phyloP scores from a whole-genome alignment of 805 yeast genomes.

The Metschnikowia arizonensis region DNA sequence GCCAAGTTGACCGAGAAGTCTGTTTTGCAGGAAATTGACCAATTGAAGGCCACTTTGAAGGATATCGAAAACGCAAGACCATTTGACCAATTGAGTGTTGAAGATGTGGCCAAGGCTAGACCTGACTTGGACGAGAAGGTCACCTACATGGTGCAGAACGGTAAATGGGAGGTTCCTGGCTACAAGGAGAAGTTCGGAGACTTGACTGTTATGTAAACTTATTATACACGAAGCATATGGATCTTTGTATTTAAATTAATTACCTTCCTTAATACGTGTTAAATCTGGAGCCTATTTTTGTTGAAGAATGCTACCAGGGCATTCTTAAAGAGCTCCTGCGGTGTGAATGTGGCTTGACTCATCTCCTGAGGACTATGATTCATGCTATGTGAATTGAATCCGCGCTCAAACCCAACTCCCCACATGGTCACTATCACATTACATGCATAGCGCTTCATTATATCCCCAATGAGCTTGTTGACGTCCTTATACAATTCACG shows the following conservation, averaged over 20 bases:
- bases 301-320: background rate
- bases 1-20: conserved; percentile 90
- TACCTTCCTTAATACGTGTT: background rate
- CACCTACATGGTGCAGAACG: conserved; percentile 88
- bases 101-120: conserved; percentile 90
- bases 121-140: conserved; percentile 98
- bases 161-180: conserved; percentile 97
- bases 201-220: conserved; percentile 77
- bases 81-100: conserved; percentile 93
- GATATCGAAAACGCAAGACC: conserved; percentile 98
- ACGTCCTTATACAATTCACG: conserved; percentile 15
- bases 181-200: conserved; percentile 98
- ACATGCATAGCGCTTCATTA: conserved; percentile 22
- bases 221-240: conserved; percentile 1
- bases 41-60: conserved; percentile 80
- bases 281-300: background rate
- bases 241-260: background rate
- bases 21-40: conserved; percentile 79
- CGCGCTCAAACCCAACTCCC: conserved; percentile 29
- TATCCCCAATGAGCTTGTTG: conserved; percentile 8
- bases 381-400: conserved; percentile 19
- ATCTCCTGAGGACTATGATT: background rate
- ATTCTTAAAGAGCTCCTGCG: conserved; percentile 9
- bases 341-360: conserved; percentile 10
- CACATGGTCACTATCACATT: conserved; percentile 28